These are phyloP conservation scores for Orbilia javanica DNA, from an alignment of 2,329 filamentous ascomycete genomes.

Conservation along the genomic window DNA sequence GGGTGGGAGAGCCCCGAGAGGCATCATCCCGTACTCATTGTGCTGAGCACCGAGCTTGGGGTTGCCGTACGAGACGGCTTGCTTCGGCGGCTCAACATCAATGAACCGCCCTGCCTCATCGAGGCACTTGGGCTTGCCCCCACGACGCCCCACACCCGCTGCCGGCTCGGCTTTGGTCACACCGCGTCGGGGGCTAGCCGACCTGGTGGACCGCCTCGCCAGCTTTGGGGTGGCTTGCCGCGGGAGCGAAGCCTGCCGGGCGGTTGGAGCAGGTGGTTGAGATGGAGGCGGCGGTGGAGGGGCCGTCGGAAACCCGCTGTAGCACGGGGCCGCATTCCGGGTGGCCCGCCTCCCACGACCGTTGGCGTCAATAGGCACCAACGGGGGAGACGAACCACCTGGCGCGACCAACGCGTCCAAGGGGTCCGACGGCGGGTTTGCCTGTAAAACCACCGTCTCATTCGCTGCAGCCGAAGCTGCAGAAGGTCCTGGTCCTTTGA, in stretches of 20 bases:
- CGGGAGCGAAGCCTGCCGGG: slow-evolving; percentile 14
- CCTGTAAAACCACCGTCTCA: slow-evolving; percentile 37
- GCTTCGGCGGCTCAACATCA: slow-evolving; percentile 44
- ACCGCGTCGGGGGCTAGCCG: slow-evolving; percentile 48
- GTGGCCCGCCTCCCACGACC: slow-evolving; percentile 47
- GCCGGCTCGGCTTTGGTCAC: slow-evolving; percentile 23
- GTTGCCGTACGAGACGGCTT: slow-evolving; percentile 42
- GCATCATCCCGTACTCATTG: slow-evolving; percentile 54
- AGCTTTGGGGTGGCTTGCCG: slow-evolving; percentile 35
- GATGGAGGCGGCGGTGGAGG: slow-evolving; percentile 3
- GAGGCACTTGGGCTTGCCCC: slow-evolving; percentile 8
- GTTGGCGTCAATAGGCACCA: slow-evolving; percentile 33
- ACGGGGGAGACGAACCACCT: slow-evolving; percentile 30
- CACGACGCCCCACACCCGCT: slow-evolving; percentile 11
- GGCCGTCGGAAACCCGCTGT: slow-evolving; percentile 39
- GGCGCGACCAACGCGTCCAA: slow-evolving; percentile 31
- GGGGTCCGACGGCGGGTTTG: slow-evolving; percentile 51
- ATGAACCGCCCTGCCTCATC: slow-evolving; percentile 47
- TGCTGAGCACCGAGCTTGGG: slow-evolving; percentile 35
- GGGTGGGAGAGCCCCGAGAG: slow-evolving; percentile 48
- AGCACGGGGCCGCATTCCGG: slow-evolving; percentile 49
- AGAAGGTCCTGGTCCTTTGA: not conserved
- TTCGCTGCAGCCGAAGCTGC: slow-evolving; percentile 19
- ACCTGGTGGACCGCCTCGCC: slow-evolving; percentile 40
- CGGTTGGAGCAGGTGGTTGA: not conserved